Evolutionary conservation across 495 filamentous ascomycete species (phyloP).

Genomic region (Hypoxylon fuscum): DNA sequence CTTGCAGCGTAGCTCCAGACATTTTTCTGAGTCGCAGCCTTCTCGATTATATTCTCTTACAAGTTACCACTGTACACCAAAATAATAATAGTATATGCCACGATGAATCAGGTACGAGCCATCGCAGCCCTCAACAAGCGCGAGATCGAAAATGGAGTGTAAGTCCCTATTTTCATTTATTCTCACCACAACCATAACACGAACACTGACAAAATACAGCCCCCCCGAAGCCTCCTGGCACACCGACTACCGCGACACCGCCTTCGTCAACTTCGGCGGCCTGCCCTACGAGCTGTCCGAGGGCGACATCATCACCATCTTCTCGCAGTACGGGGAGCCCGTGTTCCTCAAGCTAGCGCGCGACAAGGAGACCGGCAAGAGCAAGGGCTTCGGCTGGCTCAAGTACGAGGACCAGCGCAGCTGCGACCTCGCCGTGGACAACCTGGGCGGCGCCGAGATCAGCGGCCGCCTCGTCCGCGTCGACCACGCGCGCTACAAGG

Average conservation of each 20-base stretch:
- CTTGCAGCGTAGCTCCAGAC: constrained; percentile 26
- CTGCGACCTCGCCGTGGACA: constrained; percentile 94
- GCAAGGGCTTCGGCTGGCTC: constrained; percentile 90
- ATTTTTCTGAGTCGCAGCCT: constrained; percentile 18
- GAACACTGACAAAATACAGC: constrained; percentile 48
- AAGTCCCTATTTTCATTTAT: constrained; percentile 36
- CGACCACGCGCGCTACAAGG: constrained; percentile 91
- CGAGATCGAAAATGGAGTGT: constrained; percentile 90
- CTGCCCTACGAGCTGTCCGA: constrained; percentile 94
- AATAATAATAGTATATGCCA: too few relatives aligned
- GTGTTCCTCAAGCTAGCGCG: constrained; percentile 88
- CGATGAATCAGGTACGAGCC: constrained; percentile 93
- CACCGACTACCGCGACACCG: constrained; percentile 95
- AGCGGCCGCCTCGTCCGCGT: constrained; percentile 84
- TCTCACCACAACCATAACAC: background rate
- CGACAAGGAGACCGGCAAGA: constrained; percentile 96
- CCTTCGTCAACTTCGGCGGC: constrained; percentile 95
- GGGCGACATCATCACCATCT: constrained; percentile 95
- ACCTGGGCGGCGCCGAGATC: constrained; percentile 85
- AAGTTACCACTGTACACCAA: background rate
- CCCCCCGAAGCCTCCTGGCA: constrained; percentile 93
- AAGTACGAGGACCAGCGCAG: constrained; percentile 99
- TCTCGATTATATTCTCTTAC: background rate
- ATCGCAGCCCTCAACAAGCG: constrained; percentile 94
- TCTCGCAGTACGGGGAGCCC: constrained; percentile 96